Conservation (phyloP, 1,284 basidiomycete species). For the Porodaedalea pini region DNA sequence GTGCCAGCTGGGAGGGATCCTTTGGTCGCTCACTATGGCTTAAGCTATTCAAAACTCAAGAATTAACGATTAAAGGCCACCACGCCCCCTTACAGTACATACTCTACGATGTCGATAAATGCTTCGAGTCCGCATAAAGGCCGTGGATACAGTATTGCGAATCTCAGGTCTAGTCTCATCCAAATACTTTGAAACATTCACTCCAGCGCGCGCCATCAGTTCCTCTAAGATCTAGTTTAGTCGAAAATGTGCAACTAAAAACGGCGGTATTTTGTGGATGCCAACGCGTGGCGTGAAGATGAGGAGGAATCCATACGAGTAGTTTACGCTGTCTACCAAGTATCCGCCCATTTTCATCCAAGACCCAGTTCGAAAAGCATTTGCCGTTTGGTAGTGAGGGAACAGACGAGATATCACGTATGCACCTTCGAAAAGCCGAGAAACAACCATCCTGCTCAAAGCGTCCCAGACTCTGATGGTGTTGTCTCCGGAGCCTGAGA, state of each 20-base stretch:
- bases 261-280: neutral
- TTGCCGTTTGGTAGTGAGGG: neutral
- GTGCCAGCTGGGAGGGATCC: too few species aligned
- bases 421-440: too few species aligned
- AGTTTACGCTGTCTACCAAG: neutral
- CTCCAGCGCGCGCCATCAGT: neutral
- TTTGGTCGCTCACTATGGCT: too few species aligned
- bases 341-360: constrained; percentile 1
- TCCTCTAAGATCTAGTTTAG: neutral
- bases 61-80: too few species aligned
- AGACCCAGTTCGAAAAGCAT: neutral
- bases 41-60: too few species aligned
- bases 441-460: too few species aligned
- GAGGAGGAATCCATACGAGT: constrained; percentile 2
- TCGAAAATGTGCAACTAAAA: neutral
- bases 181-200: neutral
- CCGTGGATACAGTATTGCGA: too few species aligned
- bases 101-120: too few species aligned
- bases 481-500: constrained; percentile 2
- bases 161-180: neutral
- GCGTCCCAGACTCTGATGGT: constrained; percentile 11
- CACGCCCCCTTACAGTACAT: too few species aligned
- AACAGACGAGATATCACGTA: neutral
- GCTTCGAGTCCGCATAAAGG: too few species aligned
- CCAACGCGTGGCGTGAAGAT: neutral